phyloP scores from a whole-genome alignment of 2,329 filamentous ascomycete species.

The Penicillium oxalicum region DNA sequence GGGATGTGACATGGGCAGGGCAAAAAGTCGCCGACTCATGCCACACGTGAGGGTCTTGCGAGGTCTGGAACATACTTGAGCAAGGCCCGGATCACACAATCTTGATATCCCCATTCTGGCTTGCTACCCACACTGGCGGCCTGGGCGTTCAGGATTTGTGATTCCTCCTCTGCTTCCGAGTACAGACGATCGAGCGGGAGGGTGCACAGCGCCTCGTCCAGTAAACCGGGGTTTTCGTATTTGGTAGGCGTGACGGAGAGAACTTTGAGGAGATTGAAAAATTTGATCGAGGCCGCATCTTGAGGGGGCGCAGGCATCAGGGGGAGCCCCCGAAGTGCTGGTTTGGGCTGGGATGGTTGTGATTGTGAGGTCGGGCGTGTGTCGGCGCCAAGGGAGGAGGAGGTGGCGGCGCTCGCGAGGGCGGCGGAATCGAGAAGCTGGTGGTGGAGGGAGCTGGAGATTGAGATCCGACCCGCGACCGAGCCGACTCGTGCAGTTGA shows the following conservation, averaged over 20 bases:
- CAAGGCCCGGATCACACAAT: conserved; percentile 86
- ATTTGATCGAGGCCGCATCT: conserved; percentile 65
- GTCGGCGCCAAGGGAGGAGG: conserved; percentile 34
- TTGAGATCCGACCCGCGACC: conserved; percentile 53
- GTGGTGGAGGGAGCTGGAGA: conserved; percentile 47
- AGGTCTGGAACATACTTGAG: conserved; percentile 57
- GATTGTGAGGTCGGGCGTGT: conserved; percentile 29
- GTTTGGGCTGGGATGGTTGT: conserved; percentile 27
- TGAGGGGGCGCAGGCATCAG: conserved; percentile 69
- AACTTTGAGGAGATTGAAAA: conserved; percentile 75
- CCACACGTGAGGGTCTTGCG: conserved; percentile 2
- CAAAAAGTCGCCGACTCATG: neutral
- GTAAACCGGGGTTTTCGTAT: conserved; percentile 90
- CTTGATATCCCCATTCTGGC: conserved; percentile 93
- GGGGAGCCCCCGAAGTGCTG: conserved; percentile 53
- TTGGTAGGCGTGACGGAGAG: conserved; percentile 83
- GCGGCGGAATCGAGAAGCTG: conserved; percentile 25
- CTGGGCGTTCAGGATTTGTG: conserved; percentile 77
- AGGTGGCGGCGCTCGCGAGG: conserved; percentile 33
- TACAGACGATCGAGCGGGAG: conserved; percentile 91
- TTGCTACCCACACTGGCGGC: conserved; percentile 81
- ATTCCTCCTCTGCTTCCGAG: conserved; percentile 87
- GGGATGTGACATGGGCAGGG: neutral
- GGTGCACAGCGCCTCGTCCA: conserved; percentile 82
- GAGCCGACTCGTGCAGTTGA: conserved; percentile 61